These are phyloP conservation scores for Suhomyces coccinellae DNA, from an alignment of 1,139 yeast species.

Conservation along the genomic window DNA sequence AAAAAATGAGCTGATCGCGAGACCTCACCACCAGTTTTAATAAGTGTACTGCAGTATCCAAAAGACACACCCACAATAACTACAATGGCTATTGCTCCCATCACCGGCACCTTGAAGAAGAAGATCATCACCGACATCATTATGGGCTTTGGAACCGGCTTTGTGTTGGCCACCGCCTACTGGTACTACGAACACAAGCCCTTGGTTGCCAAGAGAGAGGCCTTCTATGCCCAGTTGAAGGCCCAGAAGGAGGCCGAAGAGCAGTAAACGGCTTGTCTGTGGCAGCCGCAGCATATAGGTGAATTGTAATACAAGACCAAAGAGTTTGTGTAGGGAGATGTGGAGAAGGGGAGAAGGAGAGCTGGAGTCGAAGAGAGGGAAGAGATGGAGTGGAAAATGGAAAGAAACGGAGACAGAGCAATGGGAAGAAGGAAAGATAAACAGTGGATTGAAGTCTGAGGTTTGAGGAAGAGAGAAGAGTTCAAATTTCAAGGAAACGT, in stretches of 20 bases:
- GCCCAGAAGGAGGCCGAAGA: constrained; percentile 74
- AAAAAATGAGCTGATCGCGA: constrained; percentile 22
- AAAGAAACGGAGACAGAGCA: not conserved
- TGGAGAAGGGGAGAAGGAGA: not conserved
- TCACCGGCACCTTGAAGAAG: constrained; percentile 81
- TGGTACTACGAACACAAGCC: constrained; percentile 86
- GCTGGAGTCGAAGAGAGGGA: not conserved
- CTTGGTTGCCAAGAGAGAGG: constrained; percentile 73
- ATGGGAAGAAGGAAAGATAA: not conserved
- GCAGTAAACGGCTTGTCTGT: constrained; percentile 5
- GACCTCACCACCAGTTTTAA: constrained; percentile 1
- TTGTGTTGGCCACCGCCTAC: constrained; percentile 49
- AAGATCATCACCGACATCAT: constrained; percentile 79
- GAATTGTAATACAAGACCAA: not conserved
- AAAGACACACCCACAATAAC: constrained; percentile 5
- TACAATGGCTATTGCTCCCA: constrained; percentile 85
- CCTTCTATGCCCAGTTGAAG: constrained; percentile 74
- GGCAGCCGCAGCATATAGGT: constrained; percentile 3
- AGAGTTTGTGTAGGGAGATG: constrained; percentile 1
- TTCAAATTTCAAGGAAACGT: too few relatives aligned
- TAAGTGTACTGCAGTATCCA: constrained; percentile 1
- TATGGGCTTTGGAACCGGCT: constrained; percentile 57
- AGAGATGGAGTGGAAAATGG: not conserved
- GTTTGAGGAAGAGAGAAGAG: too few relatives aligned
- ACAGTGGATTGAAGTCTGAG: too few relatives aligned